Base-by-base conservation (phyloP, 2,329 filamentous ascomycete species). In the Elsinoe fawcettii region DNA sequence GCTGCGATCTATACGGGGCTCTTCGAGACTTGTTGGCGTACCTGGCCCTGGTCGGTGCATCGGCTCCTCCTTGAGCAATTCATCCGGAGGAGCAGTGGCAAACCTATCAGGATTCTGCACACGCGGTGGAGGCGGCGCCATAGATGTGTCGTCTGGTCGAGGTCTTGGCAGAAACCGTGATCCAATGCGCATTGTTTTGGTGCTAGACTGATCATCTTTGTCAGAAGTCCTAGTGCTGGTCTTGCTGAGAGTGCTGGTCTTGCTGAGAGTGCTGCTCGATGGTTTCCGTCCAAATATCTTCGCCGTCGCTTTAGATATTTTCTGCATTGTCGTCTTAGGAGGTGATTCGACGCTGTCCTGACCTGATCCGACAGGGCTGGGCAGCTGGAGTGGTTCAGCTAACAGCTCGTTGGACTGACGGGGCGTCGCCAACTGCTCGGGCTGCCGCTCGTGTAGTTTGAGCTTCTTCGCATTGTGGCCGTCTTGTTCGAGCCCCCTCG, bases 351-450 rank as follows among this genome's bases (percentile, higher is more conserved):
- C 18, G 12, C 32, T 53, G 49, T 37, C 32, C 32, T 53, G 49
- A 22, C 49, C 49, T 12, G 49, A 53, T 25, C 18, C 49, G 14
- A 34, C 30, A 23, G 49, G 49, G 32, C 49, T 53, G 18, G 49
- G 49, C 32, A 53, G 49, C 20, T 53, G 49, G 7, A 39, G 49
- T 25, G 30, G 49, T 9, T 53, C 49, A 18, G 18, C 16, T 2
- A 22, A 16, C 18, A 18, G 25, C 20, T 53, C 25, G 16, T 16
- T 34, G 20, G 49, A 53, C 27, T 18, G 32, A 3, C 18, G 32
- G 5, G 49, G 49, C 20, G 49, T 53, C 2, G 30, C 18, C 16
- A 34, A 6, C 25, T 39, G 25, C 16, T 23, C 30, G 2, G 32
- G 25, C 16, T 37, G 16, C 7, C 18, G 32, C 16, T 39, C 39